Percentiles rank a stretch among this genome's conserved stretches.
phyloP scores from a whole-genome alignment of 331 rosid species.

The Pyrus hybrid region DNA sequence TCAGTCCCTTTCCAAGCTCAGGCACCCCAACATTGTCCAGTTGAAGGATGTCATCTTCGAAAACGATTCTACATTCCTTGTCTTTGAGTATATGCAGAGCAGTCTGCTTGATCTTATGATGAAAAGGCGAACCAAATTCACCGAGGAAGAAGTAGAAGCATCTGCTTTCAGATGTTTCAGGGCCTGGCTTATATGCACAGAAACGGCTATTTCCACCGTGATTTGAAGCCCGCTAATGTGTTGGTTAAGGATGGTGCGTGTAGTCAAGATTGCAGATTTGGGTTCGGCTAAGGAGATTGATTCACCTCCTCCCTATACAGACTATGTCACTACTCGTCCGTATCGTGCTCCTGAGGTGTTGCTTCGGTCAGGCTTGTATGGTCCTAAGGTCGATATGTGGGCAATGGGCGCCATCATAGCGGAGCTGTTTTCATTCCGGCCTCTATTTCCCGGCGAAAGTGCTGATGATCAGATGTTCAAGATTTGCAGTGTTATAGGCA shows the following conservation, averaged over 20 bases:
- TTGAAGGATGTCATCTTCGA: too few species aligned
- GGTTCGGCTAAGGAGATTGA: background rate
- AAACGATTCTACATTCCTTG: too few species aligned
- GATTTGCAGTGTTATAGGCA: background rate
- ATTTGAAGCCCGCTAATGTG: constrained; percentile 4
- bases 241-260: background rate
- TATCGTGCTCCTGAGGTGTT: background rate
- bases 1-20: too few species aligned
- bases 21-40: too few species aligned
- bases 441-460: background rate
- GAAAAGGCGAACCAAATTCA: background rate
- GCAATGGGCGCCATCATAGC: background rate
- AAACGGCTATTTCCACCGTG: background rate
- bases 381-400: background rate
- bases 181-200: background rate
- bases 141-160: background rate
- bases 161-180: background rate
- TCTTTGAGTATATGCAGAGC: too few species aligned
- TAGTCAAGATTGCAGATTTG: background rate
- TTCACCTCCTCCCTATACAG: background rate
- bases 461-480: background rate
- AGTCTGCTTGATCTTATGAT: too few species aligned
- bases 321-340: background rate
- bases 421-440: background rate
- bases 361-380: background rate